Evolutionary conservation across 1,284 basidiomycete species (phyloP), one percentile per base, ranked within the genome.

Genomic region (Malassezia psittaci): DNA sequence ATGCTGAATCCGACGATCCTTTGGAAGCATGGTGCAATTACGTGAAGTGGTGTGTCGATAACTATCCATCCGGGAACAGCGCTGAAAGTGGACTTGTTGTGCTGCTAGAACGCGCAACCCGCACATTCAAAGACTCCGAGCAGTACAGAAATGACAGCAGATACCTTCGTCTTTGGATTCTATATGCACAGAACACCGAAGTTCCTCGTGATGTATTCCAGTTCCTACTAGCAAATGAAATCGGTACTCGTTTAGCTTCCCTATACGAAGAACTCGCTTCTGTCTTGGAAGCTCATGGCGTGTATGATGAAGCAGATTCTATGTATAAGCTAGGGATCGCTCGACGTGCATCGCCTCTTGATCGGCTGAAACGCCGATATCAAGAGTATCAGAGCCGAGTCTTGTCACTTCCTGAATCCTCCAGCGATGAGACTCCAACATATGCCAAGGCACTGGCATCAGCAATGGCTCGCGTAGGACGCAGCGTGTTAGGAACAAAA

Each of bases 251-350:
- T 2, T 86, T 86, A 69, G 84, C 86, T 2, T 76, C 83, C 33
- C 78, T 93, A 49, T 94, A 91, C 69, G 88, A 90, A 68, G 88
- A 90, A 65, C 90, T 87, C 74, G 87, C 88, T 0, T 77, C 80
- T 38, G 79, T 84, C 1, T 78, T 87, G 52, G 90, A 94, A 75
- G 79, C 79, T 38, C 80, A 81, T 47, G 82, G 83, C 60, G 81
- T 82, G 87, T 61, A 52, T 45, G 62, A 72, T 11, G 60, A 67
- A 33, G 70, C 91, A 3, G 88, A 94, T 62, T 79, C 82, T 44
- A 81, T 90, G 18, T 96, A 88, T 77, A 81, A 81, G 18, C 81
- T 86, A 45, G 93, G 91, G 16, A 87, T 98, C 61, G 81, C 84
- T 47, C 84, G 86, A 18, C 82, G 82, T 60, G 89, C 86, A 9